These are phyloP conservation scores for Solanum sitiens DNA, from an alignment of 257 asterid genomes.

Conservation along the genomic window DNA sequence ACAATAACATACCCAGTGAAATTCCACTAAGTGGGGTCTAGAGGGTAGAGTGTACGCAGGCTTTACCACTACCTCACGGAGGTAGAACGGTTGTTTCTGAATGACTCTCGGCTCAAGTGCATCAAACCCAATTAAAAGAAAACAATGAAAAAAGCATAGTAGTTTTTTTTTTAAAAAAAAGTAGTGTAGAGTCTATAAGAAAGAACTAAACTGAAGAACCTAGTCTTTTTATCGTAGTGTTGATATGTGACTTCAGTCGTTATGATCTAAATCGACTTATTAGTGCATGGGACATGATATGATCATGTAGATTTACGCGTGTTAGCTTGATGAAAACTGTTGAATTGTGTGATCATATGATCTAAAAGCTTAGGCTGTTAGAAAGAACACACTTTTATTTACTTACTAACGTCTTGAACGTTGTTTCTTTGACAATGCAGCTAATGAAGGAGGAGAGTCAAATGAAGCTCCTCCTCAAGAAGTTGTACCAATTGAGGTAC, in stretches of 20 bases:
- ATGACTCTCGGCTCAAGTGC: not conserved
- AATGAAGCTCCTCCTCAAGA: slow-evolving; percentile 43
- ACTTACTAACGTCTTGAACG: not conserved
- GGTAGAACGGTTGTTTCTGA: not conserved
- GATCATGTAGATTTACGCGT: not conserved
- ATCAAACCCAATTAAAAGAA: not conserved
- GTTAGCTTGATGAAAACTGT: not conserved
- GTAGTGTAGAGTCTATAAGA: not conserved
- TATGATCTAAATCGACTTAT: not conserved
- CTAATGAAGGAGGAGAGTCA: slow-evolving; percentile 57
- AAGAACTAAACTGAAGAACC: not conserved
- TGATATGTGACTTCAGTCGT: not conserved
- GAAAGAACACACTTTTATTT: not conserved
- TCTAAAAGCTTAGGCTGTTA: not conserved
- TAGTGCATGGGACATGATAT: not conserved
- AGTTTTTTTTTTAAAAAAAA: too few relatives aligned
- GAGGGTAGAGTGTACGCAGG: not conserved
- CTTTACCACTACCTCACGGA: not conserved
- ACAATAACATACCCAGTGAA: not conserved
- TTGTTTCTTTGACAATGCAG: slow-evolving; percentile 6
- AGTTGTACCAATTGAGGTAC: slow-evolving; percentile 61
- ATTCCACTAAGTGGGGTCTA: not conserved
- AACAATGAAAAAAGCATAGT: too few relatives aligned
- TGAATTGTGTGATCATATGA: not conserved
- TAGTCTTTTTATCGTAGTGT: not conserved